Evolutionary conservation across 768 basidiomycete species (phyloP).

Genomic region (Leccinum pellstonianum): DNA sequence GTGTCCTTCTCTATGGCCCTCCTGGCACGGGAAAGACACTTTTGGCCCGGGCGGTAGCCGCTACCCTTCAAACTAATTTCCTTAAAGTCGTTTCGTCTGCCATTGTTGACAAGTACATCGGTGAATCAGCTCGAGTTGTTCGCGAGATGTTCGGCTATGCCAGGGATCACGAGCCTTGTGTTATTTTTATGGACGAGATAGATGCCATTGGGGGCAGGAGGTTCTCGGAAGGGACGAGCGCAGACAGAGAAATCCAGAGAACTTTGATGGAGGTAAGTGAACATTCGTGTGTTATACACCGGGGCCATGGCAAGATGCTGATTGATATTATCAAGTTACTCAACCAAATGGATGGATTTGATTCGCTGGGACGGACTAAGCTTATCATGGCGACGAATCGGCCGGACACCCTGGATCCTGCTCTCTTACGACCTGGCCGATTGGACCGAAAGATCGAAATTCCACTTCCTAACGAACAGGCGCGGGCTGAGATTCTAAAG

Average conservation of each 20-base stretch:
- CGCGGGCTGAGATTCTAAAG: conserved; percentile 93
- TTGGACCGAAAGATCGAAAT: conserved; percentile 98
- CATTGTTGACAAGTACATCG: conserved; percentile 98
- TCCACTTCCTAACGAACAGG: conserved; percentile 96
- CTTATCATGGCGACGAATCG: conserved; percentile 99
- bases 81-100: conserved; percentile 98
- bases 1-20: conserved; percentile 93
- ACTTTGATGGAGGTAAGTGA: conserved; percentile 89
- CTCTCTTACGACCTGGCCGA: conserved; percentile 92
- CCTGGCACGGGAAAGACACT: conserved; percentile 97
- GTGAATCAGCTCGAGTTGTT: conserved; percentile 93
- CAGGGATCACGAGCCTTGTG: conserved; percentile 94
- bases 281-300: background rate
- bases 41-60: conserved; percentile 93
- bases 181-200: conserved; percentile 98
- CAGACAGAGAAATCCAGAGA: conserved; percentile 97
- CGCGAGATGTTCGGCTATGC: conserved; percentile 99
- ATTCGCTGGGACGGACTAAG: conserved; percentile 92
- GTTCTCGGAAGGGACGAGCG: conserved; percentile 94
- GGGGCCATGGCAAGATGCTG: background rate
- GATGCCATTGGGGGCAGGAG: conserved; percentile 94
- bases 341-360: conserved; percentile 99
- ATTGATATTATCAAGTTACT: conserved; percentile 58
- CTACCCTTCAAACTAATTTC: conserved; percentile 93
- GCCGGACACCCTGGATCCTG: conserved; percentile 97